Evolutionary conservation across 2,329 filamentous ascomycete species (phyloP), one percentile per base, ranked within the genome.

Genomic region (Aaosphaeria arxii): DNA sequence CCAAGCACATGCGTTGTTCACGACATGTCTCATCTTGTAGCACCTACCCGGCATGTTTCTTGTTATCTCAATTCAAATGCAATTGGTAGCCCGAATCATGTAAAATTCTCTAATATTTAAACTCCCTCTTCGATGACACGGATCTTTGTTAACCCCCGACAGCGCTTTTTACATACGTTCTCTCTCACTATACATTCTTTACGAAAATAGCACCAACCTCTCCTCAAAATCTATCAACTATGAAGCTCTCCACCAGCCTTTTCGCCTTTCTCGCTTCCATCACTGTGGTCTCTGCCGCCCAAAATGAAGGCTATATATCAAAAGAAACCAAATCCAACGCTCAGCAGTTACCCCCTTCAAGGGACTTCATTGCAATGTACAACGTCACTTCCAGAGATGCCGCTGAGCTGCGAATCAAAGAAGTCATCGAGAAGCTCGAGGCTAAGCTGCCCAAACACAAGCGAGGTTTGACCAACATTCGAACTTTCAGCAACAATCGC

Each of bases 401-500:
- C 33, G 7, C n/a, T n/a, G 33, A 36, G 33, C 7, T n/a, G 7
- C 9, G 9, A 9, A 36, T 36, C 9, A 36, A 36, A 36, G 7
- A 9, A 9, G 9, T 36, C 33, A 36, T n/a, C 9, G 33, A 9
- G 9, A n/a, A 9, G 9, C n/a, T 9, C 33, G 33, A n/a, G n/a
- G n/a, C 7, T n/a, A 36, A 36, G 33, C 9, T 36, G 33, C 7
- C 33, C 33, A 9, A 36, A n/a, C 9, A n/a, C 7, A 36, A 9
- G 9, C 9, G n/a, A n/a, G n/a, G 9, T n/a, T 9, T 9, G 7
- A 9, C 7, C 9, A n/a, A n/a, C 7, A 36, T 36, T n/a, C 9
- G n/a, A n/a, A 36, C 33, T n/a, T 9, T 9, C n/a, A 9, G n/a
- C 9, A 36, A 36, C 48, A 55, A 62, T 0, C 67, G 72, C 47